These are phyloP conservation scores for Hirschfeldia incana DNA, from an alignment of 345 rosid species.

Conservation along the genomic window DNA sequence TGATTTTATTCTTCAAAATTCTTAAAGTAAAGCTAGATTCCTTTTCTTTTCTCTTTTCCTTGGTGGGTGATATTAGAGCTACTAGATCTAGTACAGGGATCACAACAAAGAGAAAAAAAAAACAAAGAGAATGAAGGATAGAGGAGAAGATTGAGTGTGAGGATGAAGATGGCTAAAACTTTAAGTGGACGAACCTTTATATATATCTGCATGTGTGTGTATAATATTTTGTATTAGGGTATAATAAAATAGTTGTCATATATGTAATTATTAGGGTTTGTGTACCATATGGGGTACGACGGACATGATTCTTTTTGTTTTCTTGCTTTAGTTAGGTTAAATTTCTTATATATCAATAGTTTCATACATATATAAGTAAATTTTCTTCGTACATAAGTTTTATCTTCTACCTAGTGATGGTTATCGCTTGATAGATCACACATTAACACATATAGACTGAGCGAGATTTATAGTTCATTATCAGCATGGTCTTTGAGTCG, in stretches of 20 bases:
- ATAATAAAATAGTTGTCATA: slow-evolving; percentile 21
- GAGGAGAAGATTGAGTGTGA: slow-evolving; percentile 37
- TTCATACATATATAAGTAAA: neutral
- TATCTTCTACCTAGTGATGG: slow-evolving; percentile 9
- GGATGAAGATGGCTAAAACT: slow-evolving; percentile 50
- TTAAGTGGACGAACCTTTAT: slow-evolving; percentile 67
- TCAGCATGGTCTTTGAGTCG: neutral
- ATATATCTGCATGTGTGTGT: slow-evolving; percentile 20
- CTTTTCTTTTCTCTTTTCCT: neutral
- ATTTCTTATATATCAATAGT: slow-evolving; percentile 10
- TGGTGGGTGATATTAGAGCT: slow-evolving; percentile 22
- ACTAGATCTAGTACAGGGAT: slow-evolving; percentile 48
- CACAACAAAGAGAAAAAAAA: slow-evolving; percentile 41
- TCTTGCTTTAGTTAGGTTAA: slow-evolving; percentile 47
- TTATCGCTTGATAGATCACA: slow-evolving; percentile 7
- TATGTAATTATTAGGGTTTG: slow-evolving; percentile 41
- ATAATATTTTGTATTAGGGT: slow-evolving; percentile 7
- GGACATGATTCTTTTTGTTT: slow-evolving; percentile 59
- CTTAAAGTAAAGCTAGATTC: slow-evolving; percentile 24
- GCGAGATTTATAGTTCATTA: neutral
- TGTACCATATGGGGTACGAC: slow-evolving; percentile 36
- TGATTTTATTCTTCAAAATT: slow-evolving; percentile 43
- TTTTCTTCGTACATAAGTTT: slow-evolving; percentile 23
- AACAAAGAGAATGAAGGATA: slow-evolving; percentile 39
- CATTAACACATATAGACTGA: neutral